A percentile compares a stretch with the other conserved stretches of the same genome.
These are phyloP conservation scores for Sicyos edulis DNA, from an alignment of 306 rosid species.

Conservation along the genomic window DNA sequence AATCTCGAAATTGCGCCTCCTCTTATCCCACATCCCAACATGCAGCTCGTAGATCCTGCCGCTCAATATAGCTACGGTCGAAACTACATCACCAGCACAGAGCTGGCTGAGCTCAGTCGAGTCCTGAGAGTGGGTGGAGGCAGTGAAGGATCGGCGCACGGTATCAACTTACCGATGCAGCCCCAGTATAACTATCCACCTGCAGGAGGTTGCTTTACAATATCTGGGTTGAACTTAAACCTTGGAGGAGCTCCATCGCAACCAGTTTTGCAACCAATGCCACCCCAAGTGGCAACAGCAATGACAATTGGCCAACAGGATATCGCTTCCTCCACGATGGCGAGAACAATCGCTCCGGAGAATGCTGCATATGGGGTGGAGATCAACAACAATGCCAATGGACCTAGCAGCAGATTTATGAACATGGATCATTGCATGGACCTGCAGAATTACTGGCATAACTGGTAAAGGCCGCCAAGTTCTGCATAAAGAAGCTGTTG, in stretches of 20 bases:
- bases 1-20: constrained; percentile 47
- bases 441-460: constrained; percentile 70
- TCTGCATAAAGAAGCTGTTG: neutral
- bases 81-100: constrained; percentile 40
- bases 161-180: constrained; percentile 33
- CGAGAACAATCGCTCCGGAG: constrained; percentile 36
- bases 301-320: constrained; percentile 35
- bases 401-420: constrained; percentile 40
- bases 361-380: constrained; percentile 43
- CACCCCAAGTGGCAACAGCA: constrained; percentile 17
- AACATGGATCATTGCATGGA: constrained; percentile 73
- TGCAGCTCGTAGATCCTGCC: constrained; percentile 54
- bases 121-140: constrained; percentile 33
- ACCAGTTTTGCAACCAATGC: constrained; percentile 32
- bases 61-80: constrained; percentile 53
- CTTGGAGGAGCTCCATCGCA: constrained; percentile 43
- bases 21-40: constrained; percentile 32
- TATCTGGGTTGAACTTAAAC: constrained; percentile 64
- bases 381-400: constrained; percentile 30
- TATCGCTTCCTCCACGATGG: constrained; percentile 35
- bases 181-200: constrained; percentile 38
- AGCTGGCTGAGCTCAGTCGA: constrained; percentile 55
- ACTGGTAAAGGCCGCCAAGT: constrained; percentile 31
- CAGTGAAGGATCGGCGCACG: neutral
- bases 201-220: constrained; percentile 46